Conservation (phyloP, 345 rosid genomes). For the Stellera chamaejasme region DNA sequence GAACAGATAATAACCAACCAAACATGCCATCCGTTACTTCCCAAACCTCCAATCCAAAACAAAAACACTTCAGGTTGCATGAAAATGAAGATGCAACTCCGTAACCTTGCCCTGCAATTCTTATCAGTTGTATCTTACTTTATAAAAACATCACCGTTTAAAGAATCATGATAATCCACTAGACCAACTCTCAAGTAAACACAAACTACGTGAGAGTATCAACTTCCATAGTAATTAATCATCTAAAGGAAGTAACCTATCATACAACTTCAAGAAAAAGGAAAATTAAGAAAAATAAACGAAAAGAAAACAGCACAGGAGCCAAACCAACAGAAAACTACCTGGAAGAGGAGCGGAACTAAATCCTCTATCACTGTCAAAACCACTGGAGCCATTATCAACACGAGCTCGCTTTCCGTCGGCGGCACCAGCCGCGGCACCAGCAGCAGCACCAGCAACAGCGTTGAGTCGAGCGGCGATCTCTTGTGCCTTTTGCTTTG, state of each 20-base stretch:
- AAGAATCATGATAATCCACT: no score
- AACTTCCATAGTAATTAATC: no score
- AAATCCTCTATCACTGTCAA: constrained; percentile 53
- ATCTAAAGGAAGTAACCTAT: not conserved
- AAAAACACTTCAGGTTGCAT: no score
- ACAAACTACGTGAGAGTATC: no score
- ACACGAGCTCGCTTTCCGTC: constrained; percentile 81
- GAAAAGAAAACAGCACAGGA: not conserved
- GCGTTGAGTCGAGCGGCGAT: constrained; percentile 76
- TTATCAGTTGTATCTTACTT: no score
- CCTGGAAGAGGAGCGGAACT: constrained; percentile 40
- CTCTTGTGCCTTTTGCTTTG: constrained; percentile 87
- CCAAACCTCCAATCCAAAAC: no score
- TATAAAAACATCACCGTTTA: no score
- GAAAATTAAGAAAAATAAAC: no score
- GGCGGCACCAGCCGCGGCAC: constrained; percentile 25
- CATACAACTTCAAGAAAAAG: not conserved
- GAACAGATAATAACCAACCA: not conserved
- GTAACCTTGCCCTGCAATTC: no score
- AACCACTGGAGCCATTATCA: constrained; percentile 53
- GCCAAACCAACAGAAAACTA: not conserved
- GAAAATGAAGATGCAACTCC: no score
- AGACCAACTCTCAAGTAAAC: no score
- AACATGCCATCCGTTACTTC: not conserved
- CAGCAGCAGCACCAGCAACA: constrained; percentile 3